Percentiles rank a stretch among this genome's conserved stretches.
phyloP scores from a whole-genome alignment of 2,329 filamentous ascomycete genomes.

The Paecilomyces formosus region DNA sequence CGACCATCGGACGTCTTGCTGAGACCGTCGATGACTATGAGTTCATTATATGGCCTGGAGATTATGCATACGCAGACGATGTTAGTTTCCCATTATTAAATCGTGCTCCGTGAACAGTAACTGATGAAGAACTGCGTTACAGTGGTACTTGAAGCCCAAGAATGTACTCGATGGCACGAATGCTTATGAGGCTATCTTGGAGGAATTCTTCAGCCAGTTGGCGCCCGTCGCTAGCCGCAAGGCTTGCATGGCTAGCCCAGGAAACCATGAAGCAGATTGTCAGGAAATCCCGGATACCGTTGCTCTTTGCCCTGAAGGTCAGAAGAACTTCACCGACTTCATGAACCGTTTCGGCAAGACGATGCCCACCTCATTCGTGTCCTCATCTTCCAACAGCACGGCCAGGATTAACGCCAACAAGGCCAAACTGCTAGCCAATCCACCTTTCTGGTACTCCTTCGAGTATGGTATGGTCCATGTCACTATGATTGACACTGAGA shows the following conservation, averaged over 20 bases:
- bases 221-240: constrained; percentile 48
- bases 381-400: constrained; percentile 36
- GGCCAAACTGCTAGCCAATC: constrained; percentile 40
- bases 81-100: constrained; percentile 20
- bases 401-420: constrained; percentile 40
- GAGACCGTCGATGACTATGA: constrained; percentile 49
- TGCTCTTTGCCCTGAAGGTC: constrained; percentile 30
- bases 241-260: constrained; percentile 50
- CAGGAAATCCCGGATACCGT: background rate
- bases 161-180: constrained; percentile 44
- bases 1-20: constrained; percentile 50
- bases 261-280: constrained; percentile 55
- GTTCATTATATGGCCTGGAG: constrained; percentile 32
- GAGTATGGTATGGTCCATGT: constrained; percentile 53
- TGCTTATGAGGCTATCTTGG: constrained; percentile 51
- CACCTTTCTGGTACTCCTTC: constrained; percentile 54
- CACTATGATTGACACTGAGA: constrained; percentile 51
- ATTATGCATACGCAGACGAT: constrained; percentile 45
- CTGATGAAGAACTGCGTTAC: too few relatives aligned
- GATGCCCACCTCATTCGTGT: constrained; percentile 46
- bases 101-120: too few relatives aligned
- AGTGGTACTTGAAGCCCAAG: constrained; percentile 44
- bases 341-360: constrained; percentile 47
- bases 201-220: constrained; percentile 51
- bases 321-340: constrained; percentile 56